Evolutionary conservation across 2,329 filamentous ascomycete species (phyloP), one percentile per base, ranked within the genome.

Genomic region (Penicillium sp.): DNA sequence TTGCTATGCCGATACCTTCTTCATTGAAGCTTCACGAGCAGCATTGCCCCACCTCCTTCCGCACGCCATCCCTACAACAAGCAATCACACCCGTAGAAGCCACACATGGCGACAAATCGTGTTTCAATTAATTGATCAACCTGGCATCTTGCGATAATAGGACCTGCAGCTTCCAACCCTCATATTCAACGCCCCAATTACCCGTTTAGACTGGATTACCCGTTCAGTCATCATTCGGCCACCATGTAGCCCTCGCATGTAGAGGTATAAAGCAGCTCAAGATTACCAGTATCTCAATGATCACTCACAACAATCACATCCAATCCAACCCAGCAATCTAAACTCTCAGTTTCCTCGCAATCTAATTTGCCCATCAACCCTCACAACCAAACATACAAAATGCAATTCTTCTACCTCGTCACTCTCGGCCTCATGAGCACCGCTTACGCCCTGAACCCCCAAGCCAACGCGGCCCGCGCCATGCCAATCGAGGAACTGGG

Each of bases 321-420:
- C 31, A 43, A 51, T 26, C 19, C 48, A 41, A n/a, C 26, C 31
- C 19, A 27, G 3, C 16, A 35, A n/a, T 19, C 41, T 29, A 27
- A 27, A 10, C 16, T 19, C 24, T 21, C 35, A 39, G 10, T 19
- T 10, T 19, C 29, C 35, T 39, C 29, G 3, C 22, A 51, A 19
- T 21, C n/a, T 10, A 19, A 9, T n/a, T 33, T 2, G 13, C 31
- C 31, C 13, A 16, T 5, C n/a, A 22, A 7, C 14, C 7, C 35
- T 13, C 16, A 27, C 14, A 27, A 49, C 27, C 47, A 37, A 39
- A 19, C 35, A 44, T 29, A 5, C 24, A 54, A 33, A 9, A 56
- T 56, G 55, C 55, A 44, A 5, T 56, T 56, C 44, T 26, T 21
- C 16, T 26, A 43, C 13, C 13, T 56, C 26, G 24, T 45, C 26